Evolutionary conservation across 2,329 filamentous ascomycete species (phyloP).

Genomic region (Clarireedia homoeocarpa): DNA sequence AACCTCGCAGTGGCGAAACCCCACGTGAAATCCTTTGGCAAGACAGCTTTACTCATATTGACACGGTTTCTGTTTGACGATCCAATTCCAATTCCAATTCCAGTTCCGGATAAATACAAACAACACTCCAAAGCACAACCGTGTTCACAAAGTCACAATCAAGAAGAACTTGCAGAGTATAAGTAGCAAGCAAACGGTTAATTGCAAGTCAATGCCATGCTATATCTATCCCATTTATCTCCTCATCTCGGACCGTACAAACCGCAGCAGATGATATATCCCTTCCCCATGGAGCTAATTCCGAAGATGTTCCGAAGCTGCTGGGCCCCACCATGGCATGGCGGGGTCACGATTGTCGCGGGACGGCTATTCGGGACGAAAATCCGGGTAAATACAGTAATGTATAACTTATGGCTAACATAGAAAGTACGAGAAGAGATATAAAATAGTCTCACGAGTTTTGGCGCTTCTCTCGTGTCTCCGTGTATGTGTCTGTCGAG

Average conservation of each 20-base stretch:
- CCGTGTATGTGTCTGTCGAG: background rate
- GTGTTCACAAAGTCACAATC: background rate
- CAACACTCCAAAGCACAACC: background rate
- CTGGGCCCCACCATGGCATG: constrained; percentile 13
- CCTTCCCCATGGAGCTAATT: constrained; percentile 11
- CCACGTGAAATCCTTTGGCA: constrained; percentile 67
- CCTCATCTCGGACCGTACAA: constrained; percentile 17
- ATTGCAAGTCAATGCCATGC: background rate
- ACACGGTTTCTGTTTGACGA: constrained; percentile 4
- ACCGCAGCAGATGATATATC: constrained; percentile 15
- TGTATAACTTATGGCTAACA: background rate
- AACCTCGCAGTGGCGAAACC: constrained; percentile 73
- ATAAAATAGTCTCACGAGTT: background rate
- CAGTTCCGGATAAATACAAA: constrained; percentile 8
- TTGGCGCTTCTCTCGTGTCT: constrained; percentile 1
- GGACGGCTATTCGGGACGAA: constrained; percentile 3
- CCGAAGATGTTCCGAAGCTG: constrained; percentile 11
- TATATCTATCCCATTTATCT: background rate
- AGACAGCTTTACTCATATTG: constrained; percentile 38
- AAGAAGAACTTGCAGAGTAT: background rate
- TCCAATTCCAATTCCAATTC: background rate
- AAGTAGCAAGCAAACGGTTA: constrained; percentile 7
- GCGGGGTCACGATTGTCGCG: background rate
- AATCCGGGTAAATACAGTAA: background rate
- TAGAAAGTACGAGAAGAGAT: no score